phyloP scores from a whole-genome alignment of 73 alveolate genomes.

The Durusdinium trenchii region DNA sequence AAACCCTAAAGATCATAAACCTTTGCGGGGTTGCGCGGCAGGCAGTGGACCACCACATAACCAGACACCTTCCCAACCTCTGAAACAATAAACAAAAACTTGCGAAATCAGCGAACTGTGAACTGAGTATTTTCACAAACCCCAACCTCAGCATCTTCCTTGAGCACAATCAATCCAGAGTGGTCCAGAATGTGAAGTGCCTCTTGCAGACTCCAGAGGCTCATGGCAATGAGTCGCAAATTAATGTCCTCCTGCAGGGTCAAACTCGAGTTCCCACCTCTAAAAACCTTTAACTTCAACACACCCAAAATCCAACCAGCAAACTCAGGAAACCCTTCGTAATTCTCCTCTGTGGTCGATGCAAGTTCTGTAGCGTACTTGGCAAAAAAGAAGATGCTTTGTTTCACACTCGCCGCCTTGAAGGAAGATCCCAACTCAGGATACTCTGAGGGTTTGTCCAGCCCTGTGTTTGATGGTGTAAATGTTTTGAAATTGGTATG shows the following conservation, averaged over 20 bases:
- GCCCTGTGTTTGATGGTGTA: neutral
- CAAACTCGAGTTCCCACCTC: neutral
- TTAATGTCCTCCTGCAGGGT: neutral
- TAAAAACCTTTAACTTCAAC: neutral
- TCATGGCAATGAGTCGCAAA: neutral
- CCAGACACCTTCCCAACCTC: neutral
- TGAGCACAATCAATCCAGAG: neutral
- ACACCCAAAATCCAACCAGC: neutral
- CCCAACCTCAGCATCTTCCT: neutral
- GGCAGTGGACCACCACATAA: neutral
- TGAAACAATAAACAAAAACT: neutral
- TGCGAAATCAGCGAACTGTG: neutral
- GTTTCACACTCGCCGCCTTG: neutral
- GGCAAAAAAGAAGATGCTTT: neutral
- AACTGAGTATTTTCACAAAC: neutral
- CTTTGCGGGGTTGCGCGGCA: neutral
- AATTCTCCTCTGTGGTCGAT: neutral
- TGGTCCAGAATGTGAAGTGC: neutral
- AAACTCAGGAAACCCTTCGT: neutral
- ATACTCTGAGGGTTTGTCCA: neutral
- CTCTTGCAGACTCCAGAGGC: neutral
- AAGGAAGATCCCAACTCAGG: neutral
- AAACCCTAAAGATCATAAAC: no score
- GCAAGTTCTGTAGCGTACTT: neutral
- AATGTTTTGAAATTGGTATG: neutral